These are phyloP conservation scores for Iris macrosiphon DNA, from an alignment of 106 monocot genomes.

Conservation along the genomic window DNA sequence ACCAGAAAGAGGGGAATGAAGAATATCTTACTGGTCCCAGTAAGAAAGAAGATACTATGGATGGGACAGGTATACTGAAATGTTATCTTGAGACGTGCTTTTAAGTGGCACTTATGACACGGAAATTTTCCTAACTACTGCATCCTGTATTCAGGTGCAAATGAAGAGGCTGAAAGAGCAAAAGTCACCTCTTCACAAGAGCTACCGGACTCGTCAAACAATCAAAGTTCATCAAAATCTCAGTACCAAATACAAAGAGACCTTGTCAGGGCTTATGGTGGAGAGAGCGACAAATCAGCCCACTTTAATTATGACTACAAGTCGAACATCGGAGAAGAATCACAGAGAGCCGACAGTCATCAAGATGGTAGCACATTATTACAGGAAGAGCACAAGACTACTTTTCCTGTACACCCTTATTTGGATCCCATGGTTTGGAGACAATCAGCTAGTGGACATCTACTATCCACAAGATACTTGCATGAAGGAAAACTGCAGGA, in stretches of 20 bases:
- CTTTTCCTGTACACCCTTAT: too few species aligned
- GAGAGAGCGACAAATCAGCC: conserved; percentile 12
- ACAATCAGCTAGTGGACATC: not conserved
- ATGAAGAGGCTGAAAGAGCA: conserved; percentile 21
- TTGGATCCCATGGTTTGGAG: conserved; percentile 9
- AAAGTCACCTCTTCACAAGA: conserved; percentile 4
- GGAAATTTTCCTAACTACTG: conserved; percentile 8
- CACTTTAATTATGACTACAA: conserved; percentile 7
- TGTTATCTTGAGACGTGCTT: not conserved
- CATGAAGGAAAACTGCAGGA: conserved; percentile 22
- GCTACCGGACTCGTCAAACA: conserved; percentile 1
- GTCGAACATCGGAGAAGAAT: conserved; percentile 2
- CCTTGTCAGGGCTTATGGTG: conserved; percentile 55
- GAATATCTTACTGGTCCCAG: conserved; percentile 14
- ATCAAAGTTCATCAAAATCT: conserved; percentile 3
- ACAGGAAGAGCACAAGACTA: conserved; percentile 17
- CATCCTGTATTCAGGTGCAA: conserved; percentile 23
- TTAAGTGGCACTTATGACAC: not conserved
- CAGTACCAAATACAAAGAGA: conserved; percentile 26
- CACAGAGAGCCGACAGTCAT: not conserved
- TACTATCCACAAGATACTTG: conserved; percentile 12
- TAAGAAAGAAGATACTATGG: too few species aligned
- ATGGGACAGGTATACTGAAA: conserved; percentile 28
- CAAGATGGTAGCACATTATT: not conserved
- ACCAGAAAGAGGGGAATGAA: conserved; percentile 25